Evolutionary conservation across 345 rosid genomes (phyloP).

Genomic region (Erucastrum elatum): DNA sequence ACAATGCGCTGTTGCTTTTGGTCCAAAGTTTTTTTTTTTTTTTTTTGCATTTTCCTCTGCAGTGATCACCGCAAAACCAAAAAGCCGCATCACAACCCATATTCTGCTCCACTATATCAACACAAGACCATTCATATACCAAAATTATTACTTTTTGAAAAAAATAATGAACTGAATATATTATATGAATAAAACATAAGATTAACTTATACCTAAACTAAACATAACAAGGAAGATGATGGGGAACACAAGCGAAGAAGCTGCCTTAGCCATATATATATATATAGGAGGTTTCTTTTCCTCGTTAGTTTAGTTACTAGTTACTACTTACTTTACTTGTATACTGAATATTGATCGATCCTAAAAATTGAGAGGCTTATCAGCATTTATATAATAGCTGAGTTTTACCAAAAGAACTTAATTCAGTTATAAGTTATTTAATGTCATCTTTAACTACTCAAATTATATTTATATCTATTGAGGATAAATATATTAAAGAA

Average conservation of each 20-base stretch:
- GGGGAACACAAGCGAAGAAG: neutral
- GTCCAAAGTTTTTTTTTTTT: neutral
- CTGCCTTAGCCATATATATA: neutral
- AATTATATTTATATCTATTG: neutral
- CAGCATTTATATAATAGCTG: neutral
- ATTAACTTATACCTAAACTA: neutral
- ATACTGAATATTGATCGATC: neutral
- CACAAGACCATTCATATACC: neutral
- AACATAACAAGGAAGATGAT: constrained; percentile 1
- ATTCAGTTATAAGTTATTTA: neutral
- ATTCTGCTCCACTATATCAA: neutral
- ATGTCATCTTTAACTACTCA: neutral
- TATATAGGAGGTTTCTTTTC: neutral
- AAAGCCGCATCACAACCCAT: neutral
- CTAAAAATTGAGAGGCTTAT: neutral
- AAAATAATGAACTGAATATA: neutral
- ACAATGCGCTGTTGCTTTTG: neutral
- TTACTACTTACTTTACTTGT: neutral
- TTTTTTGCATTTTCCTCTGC: neutral
- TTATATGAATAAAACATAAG: neutral
- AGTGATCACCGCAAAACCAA: neutral
- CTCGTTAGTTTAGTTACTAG: neutral
- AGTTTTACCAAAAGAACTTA: neutral
- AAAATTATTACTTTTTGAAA: neutral
- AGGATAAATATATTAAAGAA: neutral